Evolutionary conservation across 1,284 basidiomycete species (phyloP).

Genomic region (Anthracocystis setariae): DNA sequence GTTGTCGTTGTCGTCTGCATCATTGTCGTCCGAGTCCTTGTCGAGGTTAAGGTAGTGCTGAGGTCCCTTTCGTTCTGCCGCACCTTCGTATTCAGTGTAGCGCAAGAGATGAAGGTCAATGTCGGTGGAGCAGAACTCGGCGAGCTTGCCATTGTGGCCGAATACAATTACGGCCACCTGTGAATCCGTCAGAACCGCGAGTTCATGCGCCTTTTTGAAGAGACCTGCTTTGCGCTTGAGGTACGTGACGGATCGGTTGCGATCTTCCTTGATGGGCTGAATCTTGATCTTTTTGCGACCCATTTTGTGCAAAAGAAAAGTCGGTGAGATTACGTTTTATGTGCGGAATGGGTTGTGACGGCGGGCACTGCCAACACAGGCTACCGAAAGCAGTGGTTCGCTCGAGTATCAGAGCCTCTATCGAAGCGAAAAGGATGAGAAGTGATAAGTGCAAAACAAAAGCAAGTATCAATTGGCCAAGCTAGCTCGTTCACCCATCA

Average conservation of each 20-base stretch:
- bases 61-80: slow-evolving; percentile 43
- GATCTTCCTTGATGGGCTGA: slow-evolving; percentile 85
- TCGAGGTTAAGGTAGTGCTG: slow-evolving; percentile 43
- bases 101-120: slow-evolving; percentile 57
- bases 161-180: slow-evolving; percentile 79
- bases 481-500: too few species aligned
- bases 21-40: slow-evolving; percentile 44
- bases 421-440: too few species aligned
- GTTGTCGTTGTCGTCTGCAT: slow-evolving; percentile 29
- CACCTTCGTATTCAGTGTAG: slow-evolving; percentile 54
- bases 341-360: too few species aligned
- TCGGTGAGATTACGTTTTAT: not conserved
- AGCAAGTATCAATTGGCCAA: too few species aligned
- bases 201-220: slow-evolving; percentile 90
- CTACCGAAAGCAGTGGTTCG: too few species aligned
- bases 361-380: too few species aligned
- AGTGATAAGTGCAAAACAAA: too few species aligned
- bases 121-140: slow-evolving; percentile 62
- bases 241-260: slow-evolving; percentile 89
- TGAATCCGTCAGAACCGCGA: slow-evolving; percentile 79
- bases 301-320: slow-evolving; percentile 70
- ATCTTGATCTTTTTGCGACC: slow-evolving; percentile 90
- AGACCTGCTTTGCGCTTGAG: slow-evolving; percentile 89
- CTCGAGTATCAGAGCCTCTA: too few species aligned
- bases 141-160: slow-evolving; percentile 69